Base-by-base conservation (phyloP, 2,329 filamentous ascomycete species). In the Juglanconis oblonga region DNA sequence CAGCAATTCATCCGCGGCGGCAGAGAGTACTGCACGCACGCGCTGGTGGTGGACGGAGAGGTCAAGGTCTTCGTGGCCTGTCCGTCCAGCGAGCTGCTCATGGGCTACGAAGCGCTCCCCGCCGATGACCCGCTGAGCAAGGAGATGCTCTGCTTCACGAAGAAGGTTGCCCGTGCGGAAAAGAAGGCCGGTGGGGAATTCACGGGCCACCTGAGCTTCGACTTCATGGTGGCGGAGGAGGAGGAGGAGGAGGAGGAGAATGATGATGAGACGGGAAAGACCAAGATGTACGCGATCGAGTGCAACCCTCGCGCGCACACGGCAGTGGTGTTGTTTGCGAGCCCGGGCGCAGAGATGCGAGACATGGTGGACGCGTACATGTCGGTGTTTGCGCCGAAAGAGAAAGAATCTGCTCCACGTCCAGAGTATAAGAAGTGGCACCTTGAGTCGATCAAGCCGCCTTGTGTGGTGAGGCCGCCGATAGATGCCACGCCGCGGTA, bases 131-230 rank as follows among this genome's bases (percentile, higher is more conserved):
- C 77, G 0, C 72, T 92, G 0, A 81, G 78, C 44, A 72, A 73
- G 29, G 81, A 82, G 1, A 89, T 92, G 82, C 78, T 88, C 0
- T 74, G 74, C 1, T 90, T 92, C 66, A 92, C 89, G 1, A 70
- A 81, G 57, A 74, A 72, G 10, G 86, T 88, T 57, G 84, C 84
- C 0, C 69, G 70, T 3, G 77, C 49, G 75, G 80, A 31, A 80
- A 81, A 1, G 56, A 71, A 13, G 67, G 69, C 3, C 75, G 64
- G 52, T 0, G 5, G 68, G 0, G 54, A 52, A 2, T 76, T 90
- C 67, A 91, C 88, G 0, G 90, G 90, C 0, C 90, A 93, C 69
- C 70, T 92, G 36, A 87, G 83, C 17, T 87, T 93, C 57, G 87
- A 91, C 69, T 88, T 93, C 63, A 75, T 92, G 64, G 81, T 89